phyloP scores from a whole-genome alignment of 495 filamentous ascomycete species.

The Tuber magnatum region DNA sequence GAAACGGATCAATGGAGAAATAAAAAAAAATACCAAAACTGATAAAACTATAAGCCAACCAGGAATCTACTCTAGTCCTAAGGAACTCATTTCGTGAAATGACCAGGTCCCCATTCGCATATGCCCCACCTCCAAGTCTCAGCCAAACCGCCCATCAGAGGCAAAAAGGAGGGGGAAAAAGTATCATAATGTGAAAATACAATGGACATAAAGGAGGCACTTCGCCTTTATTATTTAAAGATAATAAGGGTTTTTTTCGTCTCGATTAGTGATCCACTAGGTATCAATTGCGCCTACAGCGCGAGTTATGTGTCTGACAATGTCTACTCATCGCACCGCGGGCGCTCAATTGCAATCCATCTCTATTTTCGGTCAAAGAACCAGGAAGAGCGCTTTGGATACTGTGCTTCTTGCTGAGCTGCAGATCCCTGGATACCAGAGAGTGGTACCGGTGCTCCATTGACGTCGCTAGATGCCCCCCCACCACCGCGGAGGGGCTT shows the following conservation, averaged over 20 bases:
- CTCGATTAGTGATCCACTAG: neutral
- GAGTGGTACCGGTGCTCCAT: slow-evolving; percentile 49
- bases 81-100: slow-evolving; percentile 9
- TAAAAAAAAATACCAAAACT: slow-evolving; percentile 44
- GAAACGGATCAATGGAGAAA: slow-evolving; percentile 25
- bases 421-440: slow-evolving; percentile 42
- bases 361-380: slow-evolving; percentile 39
- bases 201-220: slow-evolving; percentile 3
- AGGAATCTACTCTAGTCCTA: slow-evolving; percentile 32
- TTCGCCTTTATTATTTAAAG: neutral
- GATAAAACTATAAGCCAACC: slow-evolving; percentile 7
- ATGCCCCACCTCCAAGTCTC: slow-evolving; percentile 8
- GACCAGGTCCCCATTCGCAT: slow-evolving; percentile 16
- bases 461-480: slow-evolving; percentile 44
- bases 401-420: slow-evolving; percentile 36
- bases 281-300: neutral
- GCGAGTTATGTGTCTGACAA: neutral
- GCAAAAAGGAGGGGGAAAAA: slow-evolving; percentile 7
- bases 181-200: slow-evolving; percentile 11
- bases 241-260: neutral
- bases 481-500: slow-evolving; percentile 95
- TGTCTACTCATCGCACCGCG: neutral
- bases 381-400: slow-evolving; percentile 39
- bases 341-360: neutral
- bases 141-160: slow-evolving; percentile 10